phyloP scores from a whole-genome alignment of 176 grass and related monocot species.

The Hyparrhenia diplandra region DNA sequence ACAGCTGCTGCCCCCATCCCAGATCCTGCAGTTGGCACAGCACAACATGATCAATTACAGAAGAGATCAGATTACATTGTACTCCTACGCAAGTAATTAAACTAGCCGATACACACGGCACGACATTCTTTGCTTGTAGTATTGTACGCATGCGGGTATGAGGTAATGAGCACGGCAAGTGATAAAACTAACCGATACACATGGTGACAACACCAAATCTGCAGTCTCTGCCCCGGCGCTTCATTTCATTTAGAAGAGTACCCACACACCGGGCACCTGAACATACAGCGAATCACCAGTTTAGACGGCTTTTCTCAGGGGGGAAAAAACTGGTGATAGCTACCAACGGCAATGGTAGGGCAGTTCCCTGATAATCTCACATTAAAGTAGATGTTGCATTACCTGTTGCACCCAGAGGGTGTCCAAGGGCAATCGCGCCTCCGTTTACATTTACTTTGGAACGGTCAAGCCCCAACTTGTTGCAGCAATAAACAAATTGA shows the following conservation, averaged over 20 bases:
- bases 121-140: too few species aligned
- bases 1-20: constrained; percentile 97
- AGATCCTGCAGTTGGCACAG: constrained; percentile 36
- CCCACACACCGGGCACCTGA: constrained; percentile 81
- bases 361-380: not conserved
- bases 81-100: too few species aligned
- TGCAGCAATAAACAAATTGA: constrained; percentile 85
- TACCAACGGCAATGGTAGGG: not conserved
- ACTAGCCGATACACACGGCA: too few species aligned
- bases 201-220: constrained; percentile 87
- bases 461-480: constrained; percentile 72
- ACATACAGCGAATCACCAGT: not conserved
- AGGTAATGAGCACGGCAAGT: not conserved
- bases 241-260: constrained; percentile 96
- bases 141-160: not conserved
- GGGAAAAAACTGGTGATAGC: not conserved
- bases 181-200: constrained; percentile 66
- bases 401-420: constrained; percentile 95
- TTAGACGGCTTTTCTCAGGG: not conserved
- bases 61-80: too few species aligned
- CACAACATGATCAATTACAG: not conserved
- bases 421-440: constrained; percentile 87
- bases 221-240: constrained; percentile 88
- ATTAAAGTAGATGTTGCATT: not conserved
- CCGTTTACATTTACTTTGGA: constrained; percentile 95